Evolutionary conservation across 208 protist genomes (phyloP).

Genomic region (Trypanosoma conorhini): DNA sequence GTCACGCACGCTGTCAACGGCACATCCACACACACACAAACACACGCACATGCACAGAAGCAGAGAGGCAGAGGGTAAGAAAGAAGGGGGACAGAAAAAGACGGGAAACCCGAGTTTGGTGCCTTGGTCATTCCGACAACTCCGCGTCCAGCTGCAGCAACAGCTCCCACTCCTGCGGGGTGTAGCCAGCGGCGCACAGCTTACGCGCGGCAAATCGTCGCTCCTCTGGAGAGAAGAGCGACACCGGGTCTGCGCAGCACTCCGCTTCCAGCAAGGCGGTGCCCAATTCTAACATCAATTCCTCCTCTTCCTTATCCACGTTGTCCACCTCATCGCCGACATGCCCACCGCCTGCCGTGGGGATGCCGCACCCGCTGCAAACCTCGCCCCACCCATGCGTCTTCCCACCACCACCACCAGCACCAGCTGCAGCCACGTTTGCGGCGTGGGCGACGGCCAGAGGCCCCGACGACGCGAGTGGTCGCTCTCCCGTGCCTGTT

Average conservation of each 20-base stretch:
- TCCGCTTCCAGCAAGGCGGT: slow-evolving; percentile 25
- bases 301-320: slow-evolving; percentile 13
- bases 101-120: not conserved
- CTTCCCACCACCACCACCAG: not conserved
- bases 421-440: not conserved
- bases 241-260: not conserved
- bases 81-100: not conserved
- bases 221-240: slow-evolving; percentile 19
- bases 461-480: not conserved
- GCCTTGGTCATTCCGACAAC: not conserved
- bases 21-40: not conserved
- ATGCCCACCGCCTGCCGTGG: slow-evolving; percentile 4
- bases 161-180: slow-evolving; percentile 53
- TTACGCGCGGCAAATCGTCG: slow-evolving; percentile 35
- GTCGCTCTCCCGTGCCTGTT: not conserved
- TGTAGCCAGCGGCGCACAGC: slow-evolving; percentile 55
- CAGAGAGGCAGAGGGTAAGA: not conserved
- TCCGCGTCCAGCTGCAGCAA: slow-evolving; percentile 34
- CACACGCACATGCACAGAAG: not conserved
- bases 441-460: not conserved
- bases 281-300: slow-evolving; percentile 39
- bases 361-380: not conserved
- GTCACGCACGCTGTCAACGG: too few relatives aligned
- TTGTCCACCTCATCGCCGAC: not conserved
- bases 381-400: not conserved